Evolutionary conservation across 1,284 basidiomycete genomes (phyloP), one percentile per base, ranked within the genome.

Genomic region (Sporisorium sorghi): DNA sequence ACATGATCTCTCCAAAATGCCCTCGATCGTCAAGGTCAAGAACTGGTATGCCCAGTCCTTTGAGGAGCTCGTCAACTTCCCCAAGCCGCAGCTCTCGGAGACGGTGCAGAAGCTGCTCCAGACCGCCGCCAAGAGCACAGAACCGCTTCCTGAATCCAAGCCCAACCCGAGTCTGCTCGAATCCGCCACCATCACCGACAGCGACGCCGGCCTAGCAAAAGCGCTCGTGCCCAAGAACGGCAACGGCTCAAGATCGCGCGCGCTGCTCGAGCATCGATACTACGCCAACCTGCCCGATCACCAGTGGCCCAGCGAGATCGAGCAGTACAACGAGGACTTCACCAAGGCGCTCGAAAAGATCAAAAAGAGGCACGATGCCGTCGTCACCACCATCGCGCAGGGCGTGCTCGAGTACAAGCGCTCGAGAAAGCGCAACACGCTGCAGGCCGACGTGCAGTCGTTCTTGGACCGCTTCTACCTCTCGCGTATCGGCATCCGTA

Each of bases 21-120:
- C 92, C 0, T 93, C 92, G 49, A 98, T 99, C 76, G 90, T 91
- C 74, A 94, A 93, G 83, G 96, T 99, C 74, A 96, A 96, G 87
- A 91, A 97, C 83, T 99, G 96, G 96, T 99, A 99, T 84, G 96
- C 95, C 0, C 93, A 99, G 87, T 95, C 93, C 17, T 99, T 99
- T 82, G 93, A 98, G 56, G 83, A 84, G 61, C 80, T 84, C 33
- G 71, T 84, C 64, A 66, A 79, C 44, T 84, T 83, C 42, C 83
- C 83, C 42, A 69, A 71, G 33, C 83, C 83, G 0, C 46, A 53
- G 28, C 72, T 84, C 5, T 76, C 83, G 21, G 79, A 81, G 10
- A 71, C 77, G 26, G 71, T 84, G 6, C 80, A 80, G 37, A 81
- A 79, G 54, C 60, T 73, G 47, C 76, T 83, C 4, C 54, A 75